Evolutionary conservation across 805 yeast species (phyloP), one percentile per base, ranked within the genome.

Genomic region (Priceomyces medius): DNA sequence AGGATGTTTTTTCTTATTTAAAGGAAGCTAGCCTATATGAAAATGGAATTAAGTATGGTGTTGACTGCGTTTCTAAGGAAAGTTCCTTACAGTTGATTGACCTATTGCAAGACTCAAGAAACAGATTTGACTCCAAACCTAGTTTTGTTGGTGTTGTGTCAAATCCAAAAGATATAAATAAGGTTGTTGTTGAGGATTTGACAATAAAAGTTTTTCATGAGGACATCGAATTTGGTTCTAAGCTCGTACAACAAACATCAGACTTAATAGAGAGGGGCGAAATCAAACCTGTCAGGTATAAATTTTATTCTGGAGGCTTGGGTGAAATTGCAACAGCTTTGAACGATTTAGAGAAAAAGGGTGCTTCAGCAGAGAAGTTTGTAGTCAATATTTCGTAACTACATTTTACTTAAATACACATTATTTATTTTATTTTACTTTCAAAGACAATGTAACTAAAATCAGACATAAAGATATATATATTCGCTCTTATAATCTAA

Each of bases 321-420:
- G 55, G 53, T 29, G 61, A 63, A 7, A 61, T 71, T 16, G 49
- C 50, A 10, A 49, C 49, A 20, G 76, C 74, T 1, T 48, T 71
- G 19, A 50, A 54, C 28, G 74, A 68, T 31, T 45, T 71, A 27
- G 76, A 71, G 44, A 52, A 47, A 19, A 49, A 48, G 18, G 74
- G 75, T n/a, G 74, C 76, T 5, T 63, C 63, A 32, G 69, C 64
- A 21, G 74, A 70, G 41, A 71, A 71, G 44, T 71, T 63, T 46
- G 66, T 70, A 8, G 74, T 63, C 10, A 42, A 43, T 36, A 28
- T 49, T 23, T 37, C 20, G 7, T 31, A 38, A 31, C n/a, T n/a
- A 12, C 9, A 26, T n/a, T 26, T 5, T 21, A 7, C 6, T 21
- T 7, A 21, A 21, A 21, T 21, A 7, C 8, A 7, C 9, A 21